Evolutionary conservation across 2,329 filamentous ascomycete genomes (phyloP).

Genomic region (Phialophora macrospora): DNA sequence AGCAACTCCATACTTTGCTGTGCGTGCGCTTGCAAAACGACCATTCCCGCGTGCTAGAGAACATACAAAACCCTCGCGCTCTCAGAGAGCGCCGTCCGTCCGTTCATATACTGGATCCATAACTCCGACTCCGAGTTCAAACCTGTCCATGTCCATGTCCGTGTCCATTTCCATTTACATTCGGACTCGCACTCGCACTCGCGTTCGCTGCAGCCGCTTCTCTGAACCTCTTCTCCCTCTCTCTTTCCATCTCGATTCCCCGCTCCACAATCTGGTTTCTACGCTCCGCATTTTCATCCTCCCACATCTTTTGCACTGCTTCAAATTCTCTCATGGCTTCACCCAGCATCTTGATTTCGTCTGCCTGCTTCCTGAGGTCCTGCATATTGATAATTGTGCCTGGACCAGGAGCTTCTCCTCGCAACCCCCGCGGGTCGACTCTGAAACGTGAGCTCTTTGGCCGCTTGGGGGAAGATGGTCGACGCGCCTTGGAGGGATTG

Average conservation of each 20-base stretch:
- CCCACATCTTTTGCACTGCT: not conserved
- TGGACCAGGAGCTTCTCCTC: constrained; percentile 32
- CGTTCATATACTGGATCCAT: no score
- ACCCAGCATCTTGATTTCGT: constrained; percentile 4
- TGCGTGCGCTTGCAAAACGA: not conserved
- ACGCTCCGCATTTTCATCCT: not conserved
- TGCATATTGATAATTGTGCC: constrained; percentile 36
- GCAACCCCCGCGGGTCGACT: constrained; percentile 31
- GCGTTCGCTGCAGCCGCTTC: not conserved
- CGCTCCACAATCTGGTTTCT: not conserved
- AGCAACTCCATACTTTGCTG: not conserved
- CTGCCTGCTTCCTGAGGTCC: constrained; percentile 13
- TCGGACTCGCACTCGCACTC: not conserved
- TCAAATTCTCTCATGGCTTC: constrained; percentile 5
- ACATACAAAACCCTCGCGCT: not conserved
- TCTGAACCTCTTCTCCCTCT: not conserved
- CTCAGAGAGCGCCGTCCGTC: not conserved
- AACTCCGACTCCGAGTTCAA: not conserved
- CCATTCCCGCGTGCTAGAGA: not conserved
- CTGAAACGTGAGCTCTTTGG: constrained; percentile 29
- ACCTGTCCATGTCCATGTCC: not conserved
- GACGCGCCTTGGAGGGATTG: constrained; percentile 2
- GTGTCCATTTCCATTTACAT: not conserved
- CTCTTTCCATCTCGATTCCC: not conserved
- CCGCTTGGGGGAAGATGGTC: constrained; percentile 22